A percentile compares a stretch with the other conserved stretches of the same genome.
phyloP scores from a whole-genome alignment of 768 basidiomycete genomes.

The Lactarius psammicola region DNA sequence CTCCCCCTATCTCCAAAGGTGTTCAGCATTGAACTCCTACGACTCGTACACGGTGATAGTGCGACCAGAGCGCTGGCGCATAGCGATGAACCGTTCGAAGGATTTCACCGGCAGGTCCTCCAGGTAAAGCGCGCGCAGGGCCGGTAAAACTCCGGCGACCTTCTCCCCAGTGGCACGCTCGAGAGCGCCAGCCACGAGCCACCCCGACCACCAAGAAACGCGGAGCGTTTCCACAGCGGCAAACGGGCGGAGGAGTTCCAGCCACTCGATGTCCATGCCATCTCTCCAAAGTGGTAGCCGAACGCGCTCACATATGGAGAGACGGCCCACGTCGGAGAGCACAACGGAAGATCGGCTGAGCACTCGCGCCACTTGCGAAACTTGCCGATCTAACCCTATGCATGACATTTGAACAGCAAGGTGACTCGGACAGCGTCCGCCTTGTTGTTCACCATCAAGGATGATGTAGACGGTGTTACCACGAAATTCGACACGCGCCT shows the following conservation, averaged over 20 bases:
- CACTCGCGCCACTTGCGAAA: conserved; percentile 5
- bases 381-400: background rate
- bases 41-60: background rate
- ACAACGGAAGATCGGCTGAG: background rate
- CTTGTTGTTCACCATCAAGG: background rate
- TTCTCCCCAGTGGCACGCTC: background rate
- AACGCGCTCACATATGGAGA: background rate
- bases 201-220: background rate
- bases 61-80: background rate
- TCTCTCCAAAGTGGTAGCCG: background rate
- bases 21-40: background rate
- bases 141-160: background rate
- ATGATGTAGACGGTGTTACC: background rate
- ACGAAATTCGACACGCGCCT: background rate
- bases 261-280: background rate
- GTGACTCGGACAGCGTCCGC: background rate
- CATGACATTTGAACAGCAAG: background rate
- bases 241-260: conserved; percentile 8
- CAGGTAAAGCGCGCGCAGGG: background rate
- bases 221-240: background rate
- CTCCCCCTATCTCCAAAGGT: background rate
- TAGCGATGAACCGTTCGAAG: background rate
- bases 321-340: background rate
- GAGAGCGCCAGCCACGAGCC: background rate
- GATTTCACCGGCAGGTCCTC: background rate